Percentiles rank a stretch among this genome's conserved stretches.
phyloP scores from a whole-genome alignment of 2,329 filamentous ascomycete genomes.

The Fusarium sp. region DNA sequence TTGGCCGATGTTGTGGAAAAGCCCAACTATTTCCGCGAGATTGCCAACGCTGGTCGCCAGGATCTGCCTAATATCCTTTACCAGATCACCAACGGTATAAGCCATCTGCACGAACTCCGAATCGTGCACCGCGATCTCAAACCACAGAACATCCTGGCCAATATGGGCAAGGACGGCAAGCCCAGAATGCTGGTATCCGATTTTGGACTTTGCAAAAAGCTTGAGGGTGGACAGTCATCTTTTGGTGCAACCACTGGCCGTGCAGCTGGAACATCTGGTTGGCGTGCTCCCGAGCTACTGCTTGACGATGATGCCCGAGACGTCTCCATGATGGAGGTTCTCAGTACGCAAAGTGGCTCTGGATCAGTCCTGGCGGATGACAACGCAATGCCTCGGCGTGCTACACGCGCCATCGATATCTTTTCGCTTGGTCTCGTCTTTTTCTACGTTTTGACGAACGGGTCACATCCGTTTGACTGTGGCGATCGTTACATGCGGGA shows the following conservation, averaged over 20 bases:
- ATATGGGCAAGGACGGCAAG: conserved; percentile 72
- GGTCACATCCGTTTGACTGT: conserved; percentile 91
- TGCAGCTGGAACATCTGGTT: conserved; percentile 91
- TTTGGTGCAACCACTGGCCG: conserved; percentile 94
- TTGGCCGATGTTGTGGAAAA: conserved; percentile 90
- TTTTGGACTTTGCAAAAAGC: conserved; percentile 96
- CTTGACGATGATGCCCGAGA: conserved; percentile 76
- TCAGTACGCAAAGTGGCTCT: conserved; percentile 68
- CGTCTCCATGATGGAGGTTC: conserved; percentile 55
- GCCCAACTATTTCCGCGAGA: conserved; percentile 69
- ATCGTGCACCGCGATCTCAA: conserved; percentile 98
- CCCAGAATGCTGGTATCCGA: conserved; percentile 95
- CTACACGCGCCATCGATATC: conserved; percentile 95
- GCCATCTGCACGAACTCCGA: conserved; percentile 87
- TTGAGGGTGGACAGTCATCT: conserved; percentile 93
- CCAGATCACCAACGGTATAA: conserved; percentile 89
- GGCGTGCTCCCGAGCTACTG: conserved; percentile 94
- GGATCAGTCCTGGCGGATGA: conserved; percentile 66
- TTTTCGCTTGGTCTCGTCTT: conserved; percentile 98
- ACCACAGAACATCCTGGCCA: conserved; percentile 94
- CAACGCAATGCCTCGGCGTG: conserved; percentile 73
- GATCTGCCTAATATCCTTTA: conserved; percentile 83
- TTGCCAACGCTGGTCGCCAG: conserved; percentile 76
- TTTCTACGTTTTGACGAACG: conserved; percentile 96
- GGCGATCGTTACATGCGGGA: conserved; percentile 95